Evolutionary conservation across 257 asterid species (phyloP), one percentile per base, ranked within the genome.

Genomic region (Lycium barbarum): DNA sequence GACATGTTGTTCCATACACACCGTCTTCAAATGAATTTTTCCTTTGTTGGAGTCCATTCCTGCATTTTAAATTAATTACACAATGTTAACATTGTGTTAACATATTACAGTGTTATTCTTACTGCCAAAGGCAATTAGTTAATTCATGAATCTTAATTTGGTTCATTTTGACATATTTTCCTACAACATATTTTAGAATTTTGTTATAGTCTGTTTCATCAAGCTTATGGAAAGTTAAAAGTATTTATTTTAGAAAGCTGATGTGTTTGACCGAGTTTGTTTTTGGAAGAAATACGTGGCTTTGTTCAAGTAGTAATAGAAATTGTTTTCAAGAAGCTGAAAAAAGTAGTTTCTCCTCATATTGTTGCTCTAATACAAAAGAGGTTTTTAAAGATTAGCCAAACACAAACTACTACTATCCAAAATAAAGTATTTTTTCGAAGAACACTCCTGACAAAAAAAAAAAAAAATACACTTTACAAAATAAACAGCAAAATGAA

Each of bases 31-130:
- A 93, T 26, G 97, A 92, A 81, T 92, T 91, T 84, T 83, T 92
- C 89, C 95, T 89, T 33, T 93, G 95, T 22, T 91, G 97, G 67
- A 93, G 43, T 0, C 97, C 96, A 20, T 79, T 91, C 97, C 94
- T 93, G 84, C 78, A 84, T 70, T 7, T 9, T 3, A 76, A 36
- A 73, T 73, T 73, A 47, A 9, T 17, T 68, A 68, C 20, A 14
- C 47, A 12, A 2, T 11, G n/a, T 63, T 11, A 63, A n/a, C 33
- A 26, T 26, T 5, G 1, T 11, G n/a, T 63, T 11, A 63, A n/a
- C 33, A 26, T 26, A 26, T 62, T 26, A 22, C 17, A 10, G 11
- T 63, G 51, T 15, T 40, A 49, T 10, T 49, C 4, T 13, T 74
- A 74, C 6, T 47, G 9, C 36, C 35, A 72, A 72, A 71, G 40